These are phyloP conservation scores for Anethum foeniculum DNA, from an alignment of 140 eudicot genomes.

Conservation along the genomic window DNA sequence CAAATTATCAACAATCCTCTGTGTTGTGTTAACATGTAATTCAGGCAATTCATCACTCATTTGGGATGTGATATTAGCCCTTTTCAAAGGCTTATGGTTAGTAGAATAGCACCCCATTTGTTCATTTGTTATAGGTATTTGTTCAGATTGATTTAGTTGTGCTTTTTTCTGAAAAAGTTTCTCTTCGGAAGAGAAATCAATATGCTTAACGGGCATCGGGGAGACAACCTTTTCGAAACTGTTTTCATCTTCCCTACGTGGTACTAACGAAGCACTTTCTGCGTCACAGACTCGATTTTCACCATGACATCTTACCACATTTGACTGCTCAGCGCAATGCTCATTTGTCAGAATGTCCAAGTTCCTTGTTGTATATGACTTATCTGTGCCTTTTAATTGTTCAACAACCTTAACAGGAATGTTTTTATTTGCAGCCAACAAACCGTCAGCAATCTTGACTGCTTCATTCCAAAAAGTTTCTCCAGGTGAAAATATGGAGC, in stretches of 20 bases:
- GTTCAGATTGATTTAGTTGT: slow-evolving; percentile 11
- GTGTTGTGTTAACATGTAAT: slow-evolving; percentile 27
- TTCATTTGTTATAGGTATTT: slow-evolving; percentile 5
- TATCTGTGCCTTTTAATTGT: slow-evolving; percentile 14
- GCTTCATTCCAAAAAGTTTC: slow-evolving; percentile 97
- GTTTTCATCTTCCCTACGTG: slow-evolving; percentile 27
- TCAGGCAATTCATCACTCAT: slow-evolving; percentile 7
- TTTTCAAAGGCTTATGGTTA: slow-evolving; percentile 11
- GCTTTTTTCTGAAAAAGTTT: slow-evolving; percentile 28
- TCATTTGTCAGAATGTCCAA: slow-evolving; percentile 6
- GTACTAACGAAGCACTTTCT: slow-evolving; percentile 29
- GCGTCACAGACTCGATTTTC: slow-evolving; percentile 15
- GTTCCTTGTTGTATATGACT: background rate
- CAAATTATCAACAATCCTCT: slow-evolving; percentile 20
- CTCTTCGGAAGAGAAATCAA: slow-evolving; percentile 74
- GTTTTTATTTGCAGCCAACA: slow-evolving; percentile 35
- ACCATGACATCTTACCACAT: slow-evolving; percentile 13
- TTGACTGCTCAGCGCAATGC: slow-evolving; percentile 1
- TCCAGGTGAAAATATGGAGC: slow-evolving; percentile 89
- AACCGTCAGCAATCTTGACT: slow-evolving; percentile 72
- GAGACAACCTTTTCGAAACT: slow-evolving; percentile 51
- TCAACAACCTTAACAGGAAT: slow-evolving; percentile 26
- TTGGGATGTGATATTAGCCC: slow-evolving; percentile 20
- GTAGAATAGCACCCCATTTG: slow-evolving; percentile 14
- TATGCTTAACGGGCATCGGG: slow-evolving; percentile 83